Conservation (phyloP, 805 yeast species). For the Wickerhamiella qilinensis region DNA sequence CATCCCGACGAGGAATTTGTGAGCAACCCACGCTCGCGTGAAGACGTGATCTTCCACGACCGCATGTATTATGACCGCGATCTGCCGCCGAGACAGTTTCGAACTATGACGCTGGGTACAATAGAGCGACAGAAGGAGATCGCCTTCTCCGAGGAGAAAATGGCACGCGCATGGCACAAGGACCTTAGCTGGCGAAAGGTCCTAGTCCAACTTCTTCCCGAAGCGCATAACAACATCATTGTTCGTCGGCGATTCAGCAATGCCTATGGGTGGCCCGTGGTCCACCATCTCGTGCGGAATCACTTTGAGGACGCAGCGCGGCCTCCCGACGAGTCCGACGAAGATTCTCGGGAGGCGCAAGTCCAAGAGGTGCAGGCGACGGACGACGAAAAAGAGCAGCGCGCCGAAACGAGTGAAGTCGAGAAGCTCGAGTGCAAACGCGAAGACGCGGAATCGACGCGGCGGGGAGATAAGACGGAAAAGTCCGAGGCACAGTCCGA, state of each 20-base stretch:
- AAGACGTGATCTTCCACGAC: conserved; percentile 65
- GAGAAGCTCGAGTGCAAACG: too few relatives aligned
- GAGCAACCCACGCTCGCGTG: conserved; percentile 48
- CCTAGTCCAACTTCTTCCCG: conserved; percentile 69
- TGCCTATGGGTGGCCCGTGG: conserved; percentile 89
- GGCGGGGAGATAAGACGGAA: too few relatives aligned
- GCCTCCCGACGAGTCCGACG: too few relatives aligned
- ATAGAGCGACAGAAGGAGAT: conserved; percentile 16
- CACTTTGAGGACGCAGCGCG: too few relatives aligned
- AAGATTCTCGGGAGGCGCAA: too few relatives aligned
- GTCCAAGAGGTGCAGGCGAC: too few relatives aligned
- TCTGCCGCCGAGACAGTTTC: conserved; percentile 38
- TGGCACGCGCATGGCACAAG: conserved; percentile 80
- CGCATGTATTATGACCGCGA: conserved; percentile 50
- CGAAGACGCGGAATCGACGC: too few relatives aligned
- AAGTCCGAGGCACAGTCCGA: too few relatives aligned
- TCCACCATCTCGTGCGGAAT: conserved; percentile 59
- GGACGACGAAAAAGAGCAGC: too few relatives aligned
- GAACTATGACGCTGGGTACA: conserved; percentile 1
- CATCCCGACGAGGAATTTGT: conserved; percentile 54
- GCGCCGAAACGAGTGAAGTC: too few relatives aligned
- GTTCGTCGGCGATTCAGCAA: conserved; percentile 81
- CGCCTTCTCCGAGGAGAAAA: conserved; percentile 46
- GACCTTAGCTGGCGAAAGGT: conserved; percentile 85
- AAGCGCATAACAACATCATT: conserved; percentile 85